Evolutionary conservation across 2,329 filamentous ascomycete genomes (phyloP).

Genomic region (Claviceps humidiphila): DNA sequence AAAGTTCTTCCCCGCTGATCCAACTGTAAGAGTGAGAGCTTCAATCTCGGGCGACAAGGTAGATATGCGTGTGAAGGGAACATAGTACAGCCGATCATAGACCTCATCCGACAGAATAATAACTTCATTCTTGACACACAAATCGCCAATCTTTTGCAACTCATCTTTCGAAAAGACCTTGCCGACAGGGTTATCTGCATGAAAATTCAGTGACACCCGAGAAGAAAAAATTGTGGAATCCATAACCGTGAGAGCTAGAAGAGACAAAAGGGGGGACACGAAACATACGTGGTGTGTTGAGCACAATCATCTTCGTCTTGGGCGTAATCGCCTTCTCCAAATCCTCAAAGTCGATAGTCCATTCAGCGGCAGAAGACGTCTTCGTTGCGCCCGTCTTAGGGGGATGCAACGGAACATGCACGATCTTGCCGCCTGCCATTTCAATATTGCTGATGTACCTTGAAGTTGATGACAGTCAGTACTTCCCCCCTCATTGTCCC

Average conservation of each 20-base stretch:
- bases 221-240: not conserved
- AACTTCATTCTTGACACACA: conserved; percentile 86
- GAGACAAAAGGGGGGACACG: not conserved
- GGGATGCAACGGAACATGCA: conserved; percentile 90
- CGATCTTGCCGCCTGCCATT: conserved; percentile 90
- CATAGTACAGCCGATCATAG: conserved; percentile 91
- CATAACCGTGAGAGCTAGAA: too few relatives aligned
- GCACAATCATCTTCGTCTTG: conserved; percentile 90
- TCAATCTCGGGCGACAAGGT: conserved; percentile 86
- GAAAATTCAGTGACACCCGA: not conserved
- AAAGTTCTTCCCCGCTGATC: conserved; percentile 95
- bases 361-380: conserved; percentile 77
- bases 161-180: conserved; percentile 86
- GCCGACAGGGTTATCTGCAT: conserved; percentile 76
- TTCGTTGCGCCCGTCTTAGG: conserved; percentile 64
- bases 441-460: conserved; percentile 87
- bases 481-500: too few relatives aligned
- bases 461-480: not conserved
- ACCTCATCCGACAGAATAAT: conserved; percentile 89
- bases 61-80: conserved; percentile 84
- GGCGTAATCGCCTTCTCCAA: conserved; percentile 70
- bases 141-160: conserved; percentile 68
- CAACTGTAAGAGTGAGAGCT: conserved; percentile 79
- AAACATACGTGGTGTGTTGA: conserved; percentile 57
- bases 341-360: conserved; percentile 74